Evolutionary conservation across 164 flowering plant genomes (phyloP).

Genomic region (Brasenia schreberi): DNA sequence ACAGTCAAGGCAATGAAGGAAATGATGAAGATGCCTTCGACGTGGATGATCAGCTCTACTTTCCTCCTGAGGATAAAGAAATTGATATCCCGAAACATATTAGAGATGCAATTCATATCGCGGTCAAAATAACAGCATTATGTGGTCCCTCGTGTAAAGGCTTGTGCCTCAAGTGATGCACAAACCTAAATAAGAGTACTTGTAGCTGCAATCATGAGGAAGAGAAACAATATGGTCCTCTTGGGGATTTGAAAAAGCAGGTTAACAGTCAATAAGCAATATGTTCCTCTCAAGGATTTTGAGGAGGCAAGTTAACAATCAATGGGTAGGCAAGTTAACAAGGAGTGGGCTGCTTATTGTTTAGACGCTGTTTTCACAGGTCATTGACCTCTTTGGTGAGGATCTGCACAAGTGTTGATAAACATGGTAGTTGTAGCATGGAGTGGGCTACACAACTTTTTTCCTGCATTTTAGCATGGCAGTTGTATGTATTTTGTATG

Average conservation of each 20-base stretch:
- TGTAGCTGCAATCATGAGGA: conserved; percentile 39
- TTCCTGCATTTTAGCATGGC: too few relatives aligned
- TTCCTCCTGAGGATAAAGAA: conserved; percentile 57
- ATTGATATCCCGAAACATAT: conserved; percentile 81
- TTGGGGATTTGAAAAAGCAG: conserved; percentile 38
- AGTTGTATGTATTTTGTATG: too few relatives aligned
- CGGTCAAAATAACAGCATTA: conserved; percentile 48
- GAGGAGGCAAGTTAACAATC: conserved; percentile 23
- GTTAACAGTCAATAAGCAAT: conserved; percentile 9
- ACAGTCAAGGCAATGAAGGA: conserved; percentile 8
- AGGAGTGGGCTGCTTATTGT: neutral
- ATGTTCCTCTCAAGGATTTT: conserved; percentile 47
- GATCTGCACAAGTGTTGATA: neutral
- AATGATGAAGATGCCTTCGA: conserved; percentile 50
- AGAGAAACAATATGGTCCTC: conserved; percentile 38
- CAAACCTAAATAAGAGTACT: conserved; percentile 42
- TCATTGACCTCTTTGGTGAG: neutral
- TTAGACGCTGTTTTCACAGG: neutral
- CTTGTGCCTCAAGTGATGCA: conserved; percentile 63
- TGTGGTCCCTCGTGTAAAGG: conserved; percentile 77
- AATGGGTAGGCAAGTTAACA: neutral
- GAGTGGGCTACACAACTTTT: neutral
- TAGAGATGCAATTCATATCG: conserved; percentile 73
- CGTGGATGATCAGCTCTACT: conserved; percentile 64
- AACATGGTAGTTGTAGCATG: too few relatives aligned